Percentiles rank a stretch among this genome's conserved stretches.
Evolutionary conservation across 2,329 filamentous ascomycete genomes (phyloP).

Genomic region (Aspergillus sp.): DNA sequence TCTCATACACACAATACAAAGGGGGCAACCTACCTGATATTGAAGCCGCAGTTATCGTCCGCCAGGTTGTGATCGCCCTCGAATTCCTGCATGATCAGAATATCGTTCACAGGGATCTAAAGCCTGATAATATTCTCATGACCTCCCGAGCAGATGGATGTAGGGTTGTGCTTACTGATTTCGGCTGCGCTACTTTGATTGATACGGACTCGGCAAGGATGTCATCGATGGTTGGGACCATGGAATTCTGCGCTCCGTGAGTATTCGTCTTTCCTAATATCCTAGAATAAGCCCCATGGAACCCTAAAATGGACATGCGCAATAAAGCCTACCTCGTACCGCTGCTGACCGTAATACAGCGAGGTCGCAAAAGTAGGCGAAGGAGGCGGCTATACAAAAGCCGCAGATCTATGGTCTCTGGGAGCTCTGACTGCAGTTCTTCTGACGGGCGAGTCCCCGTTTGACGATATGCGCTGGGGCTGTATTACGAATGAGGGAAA

Average conservation of each 20-base stretch:
- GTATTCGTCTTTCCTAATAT: constrained; percentile 29
- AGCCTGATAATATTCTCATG: constrained; percentile 67
- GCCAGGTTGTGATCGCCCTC: constrained; percentile 62
- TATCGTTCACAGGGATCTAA: constrained; percentile 66
- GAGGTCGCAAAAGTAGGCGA: constrained; percentile 27
- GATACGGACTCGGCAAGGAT: constrained; percentile 48
- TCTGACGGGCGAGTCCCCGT: constrained; percentile 56
- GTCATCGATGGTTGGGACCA: constrained; percentile 59
- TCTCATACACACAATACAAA: constrained; percentile 61
- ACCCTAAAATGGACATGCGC: too few species aligned
- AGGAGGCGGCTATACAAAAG: constrained; percentile 60
- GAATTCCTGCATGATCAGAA: constrained; percentile 60
- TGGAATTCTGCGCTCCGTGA: constrained; percentile 64
- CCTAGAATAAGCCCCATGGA: too few species aligned
- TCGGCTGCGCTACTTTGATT: constrained; percentile 57
- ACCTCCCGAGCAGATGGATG: constrained; percentile 55
- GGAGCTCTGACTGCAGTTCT: constrained; percentile 59
- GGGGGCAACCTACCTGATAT: constrained; percentile 53
- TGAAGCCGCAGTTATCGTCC: constrained; percentile 58
- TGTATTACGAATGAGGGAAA: constrained; percentile 33
- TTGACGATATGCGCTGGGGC: constrained; percentile 32
- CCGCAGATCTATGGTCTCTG: constrained; percentile 67
- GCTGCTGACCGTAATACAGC: constrained; percentile 23
- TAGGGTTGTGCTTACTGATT: constrained; percentile 64
- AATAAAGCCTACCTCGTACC: too few species aligned